Conservation (phyloP, 2,329 filamentous ascomycete species). For the Fusarium longipes region DNA sequence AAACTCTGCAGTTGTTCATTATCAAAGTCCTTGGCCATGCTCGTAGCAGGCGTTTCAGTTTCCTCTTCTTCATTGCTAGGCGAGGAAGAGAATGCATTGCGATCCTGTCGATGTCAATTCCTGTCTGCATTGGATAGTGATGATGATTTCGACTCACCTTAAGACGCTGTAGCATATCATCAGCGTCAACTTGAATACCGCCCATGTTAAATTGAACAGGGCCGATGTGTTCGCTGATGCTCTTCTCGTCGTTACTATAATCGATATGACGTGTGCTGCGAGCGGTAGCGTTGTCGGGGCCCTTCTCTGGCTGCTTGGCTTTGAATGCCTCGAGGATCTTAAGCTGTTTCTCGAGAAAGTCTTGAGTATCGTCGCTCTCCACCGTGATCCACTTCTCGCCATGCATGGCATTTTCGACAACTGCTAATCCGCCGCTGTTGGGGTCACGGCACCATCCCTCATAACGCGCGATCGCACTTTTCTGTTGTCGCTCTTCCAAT, state of each 20-base stretch:
- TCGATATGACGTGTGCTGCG: slow-evolving; percentile 46
- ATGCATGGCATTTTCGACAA: slow-evolving; percentile 55
- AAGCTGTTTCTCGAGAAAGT: slow-evolving; percentile 80
- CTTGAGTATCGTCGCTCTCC: slow-evolving; percentile 73
- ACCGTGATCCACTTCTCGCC: slow-evolving; percentile 51
- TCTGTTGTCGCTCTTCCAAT: slow-evolving; percentile 48
- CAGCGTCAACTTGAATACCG: slow-evolving; percentile 94
- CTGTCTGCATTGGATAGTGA: background rate
- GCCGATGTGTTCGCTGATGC: slow-evolving; percentile 83
- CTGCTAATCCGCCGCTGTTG: slow-evolving; percentile 66
- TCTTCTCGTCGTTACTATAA: slow-evolving; percentile 57
- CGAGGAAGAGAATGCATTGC: slow-evolving; percentile 63
- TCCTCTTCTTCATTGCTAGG: slow-evolving; percentile 57
- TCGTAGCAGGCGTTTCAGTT: slow-evolving; percentile 52
- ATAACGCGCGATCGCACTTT: slow-evolving; percentile 76
- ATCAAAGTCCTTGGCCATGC: slow-evolving; percentile 59
- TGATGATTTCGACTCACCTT: slow-evolving; percentile 67
- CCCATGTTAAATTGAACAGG: slow-evolving; percentile 99
- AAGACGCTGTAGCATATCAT: slow-evolving; percentile 88
- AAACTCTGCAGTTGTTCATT: slow-evolving; percentile 70
- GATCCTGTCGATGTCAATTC: slow-evolving; percentile 59
- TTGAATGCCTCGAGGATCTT: slow-evolving; percentile 75
- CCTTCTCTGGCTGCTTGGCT: slow-evolving; percentile 65
- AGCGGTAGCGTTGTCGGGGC: slow-evolving; percentile 41
- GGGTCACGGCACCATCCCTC: slow-evolving; percentile 84